Conservation (phyloP, 371 early-diverging fungal species). For the Mortierella sp. region DNA sequence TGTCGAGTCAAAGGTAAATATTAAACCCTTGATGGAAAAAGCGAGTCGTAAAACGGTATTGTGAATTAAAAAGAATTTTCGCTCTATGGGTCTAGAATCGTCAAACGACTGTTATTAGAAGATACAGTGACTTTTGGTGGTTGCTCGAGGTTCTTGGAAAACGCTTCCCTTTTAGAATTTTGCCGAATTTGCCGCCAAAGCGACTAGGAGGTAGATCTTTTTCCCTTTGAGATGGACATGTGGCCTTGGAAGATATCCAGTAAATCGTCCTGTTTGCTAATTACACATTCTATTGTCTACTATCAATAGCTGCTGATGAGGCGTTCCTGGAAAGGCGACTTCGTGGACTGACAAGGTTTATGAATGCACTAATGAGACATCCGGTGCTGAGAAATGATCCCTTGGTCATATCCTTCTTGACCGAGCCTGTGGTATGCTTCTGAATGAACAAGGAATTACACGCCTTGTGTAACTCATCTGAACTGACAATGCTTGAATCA, state of each 20-base stretch:
- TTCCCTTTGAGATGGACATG: background rate
- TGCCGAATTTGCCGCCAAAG: slow-evolving; percentile 74
- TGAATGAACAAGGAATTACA: background rate
- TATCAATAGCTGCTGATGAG: slow-evolving; percentile 66
- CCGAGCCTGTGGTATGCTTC: slow-evolving; percentile 71
- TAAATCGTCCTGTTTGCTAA: too few species aligned
- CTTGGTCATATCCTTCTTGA: slow-evolving; percentile 72
- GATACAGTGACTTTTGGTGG: slow-evolving; percentile 92
- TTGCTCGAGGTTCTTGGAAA: slow-evolving; percentile 76
- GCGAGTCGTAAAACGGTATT: background rate
- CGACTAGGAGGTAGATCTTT: slow-evolving; percentile 19
- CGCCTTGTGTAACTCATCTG: background rate
- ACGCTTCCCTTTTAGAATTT: slow-evolving; percentile 80
- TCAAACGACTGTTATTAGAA: slow-evolving; percentile 71
- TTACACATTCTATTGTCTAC: slow-evolving; percentile 4
- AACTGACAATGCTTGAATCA: background rate
- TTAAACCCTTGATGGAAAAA: background rate
- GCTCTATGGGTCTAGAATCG: slow-evolving; percentile 58
- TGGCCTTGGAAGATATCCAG: background rate
- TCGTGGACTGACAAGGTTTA: slow-evolving; percentile 80
- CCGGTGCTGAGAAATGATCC: slow-evolving; percentile 78
- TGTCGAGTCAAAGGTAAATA: slow-evolving; percentile 70
- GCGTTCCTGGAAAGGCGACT: slow-evolving; percentile 81
- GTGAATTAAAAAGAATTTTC: background rate
- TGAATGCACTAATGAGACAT: slow-evolving; percentile 82